Conservation (phyloP, 2,329 filamentous ascomycete genomes). For the Rutstroemia sydowiana region DNA sequence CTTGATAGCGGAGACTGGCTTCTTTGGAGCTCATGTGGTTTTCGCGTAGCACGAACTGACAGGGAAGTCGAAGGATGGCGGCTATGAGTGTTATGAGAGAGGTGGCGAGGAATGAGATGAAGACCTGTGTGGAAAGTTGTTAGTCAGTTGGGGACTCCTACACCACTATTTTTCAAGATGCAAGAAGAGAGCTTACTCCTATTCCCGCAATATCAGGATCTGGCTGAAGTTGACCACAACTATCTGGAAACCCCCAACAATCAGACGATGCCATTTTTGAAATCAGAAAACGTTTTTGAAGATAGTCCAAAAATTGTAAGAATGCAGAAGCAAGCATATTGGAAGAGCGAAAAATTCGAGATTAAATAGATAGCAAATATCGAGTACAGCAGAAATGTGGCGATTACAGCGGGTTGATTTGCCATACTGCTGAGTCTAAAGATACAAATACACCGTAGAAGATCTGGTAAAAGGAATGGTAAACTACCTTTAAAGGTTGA, state of each 20-base stretch:
- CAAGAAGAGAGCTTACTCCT: background rate
- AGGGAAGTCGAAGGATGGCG: background rate
- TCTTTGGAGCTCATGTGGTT: background rate
- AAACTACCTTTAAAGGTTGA: too few species aligned
- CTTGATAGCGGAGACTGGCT: background rate
- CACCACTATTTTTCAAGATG: background rate
- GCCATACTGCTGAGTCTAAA: too few species aligned
- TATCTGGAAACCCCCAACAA: background rate
- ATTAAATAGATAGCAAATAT: too few species aligned
- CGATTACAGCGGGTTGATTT: too few species aligned
- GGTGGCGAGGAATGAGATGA: constrained; percentile 1
- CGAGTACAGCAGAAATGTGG: too few species aligned
- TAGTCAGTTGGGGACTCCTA: background rate
- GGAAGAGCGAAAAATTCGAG: too few species aligned
- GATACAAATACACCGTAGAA: too few species aligned
- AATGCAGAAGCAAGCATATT: too few species aligned
- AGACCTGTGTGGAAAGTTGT: background rate
- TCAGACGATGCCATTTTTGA: background rate
- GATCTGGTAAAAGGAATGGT: too few species aligned
- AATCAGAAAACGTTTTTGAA: too few species aligned
- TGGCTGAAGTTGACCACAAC: background rate
- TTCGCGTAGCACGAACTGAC: background rate
- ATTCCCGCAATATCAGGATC: background rate
- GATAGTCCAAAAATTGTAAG: too few species aligned
- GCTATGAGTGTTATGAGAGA: background rate